Conservation (phyloP, 176 grass and related monocot genomes). For the Cymbopogon citratus region DNA sequence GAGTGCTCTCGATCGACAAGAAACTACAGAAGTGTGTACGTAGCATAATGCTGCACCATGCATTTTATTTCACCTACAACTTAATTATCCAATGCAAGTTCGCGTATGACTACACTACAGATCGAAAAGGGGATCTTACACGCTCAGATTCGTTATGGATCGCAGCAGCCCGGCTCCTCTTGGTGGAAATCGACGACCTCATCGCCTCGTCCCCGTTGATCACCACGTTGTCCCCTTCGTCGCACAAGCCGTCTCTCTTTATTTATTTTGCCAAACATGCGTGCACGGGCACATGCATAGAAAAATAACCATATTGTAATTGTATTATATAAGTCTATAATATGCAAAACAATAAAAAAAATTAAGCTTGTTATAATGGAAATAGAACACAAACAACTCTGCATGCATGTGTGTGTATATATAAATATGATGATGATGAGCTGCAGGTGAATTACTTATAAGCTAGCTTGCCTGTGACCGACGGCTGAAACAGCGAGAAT, state of each 20-base stretch:
- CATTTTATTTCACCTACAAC: neutral
- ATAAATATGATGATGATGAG: neutral
- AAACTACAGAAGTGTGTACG: neutral
- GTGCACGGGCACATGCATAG: neutral
- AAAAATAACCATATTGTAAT: neutral
- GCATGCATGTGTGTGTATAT: neutral
- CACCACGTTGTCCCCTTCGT: conserved; percentile 43
- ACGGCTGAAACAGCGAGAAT: conserved; percentile 60
- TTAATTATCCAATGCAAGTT: neutral
- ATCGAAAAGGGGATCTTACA: conserved; percentile 46
- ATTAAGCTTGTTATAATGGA: neutral
- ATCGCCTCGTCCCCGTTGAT: conserved; percentile 22
- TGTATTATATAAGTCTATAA: neutral
- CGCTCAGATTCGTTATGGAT: conserved; percentile 94
- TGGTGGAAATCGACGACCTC: conserved; percentile 55
- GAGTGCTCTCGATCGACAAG: neutral
- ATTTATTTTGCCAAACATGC: neutral
- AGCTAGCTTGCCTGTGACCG: conserved; percentile 45
- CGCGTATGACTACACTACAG: neutral
- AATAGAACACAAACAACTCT: neutral
- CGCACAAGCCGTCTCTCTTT: conserved; percentile 55
- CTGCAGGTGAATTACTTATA: neutral
- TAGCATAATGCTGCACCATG: neutral
- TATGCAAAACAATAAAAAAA: neutral
- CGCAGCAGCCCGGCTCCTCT: conserved; percentile 67